Base-by-base conservation (phyloP, 257 asterid species). In the Nicotiana tabacum region DNA sequence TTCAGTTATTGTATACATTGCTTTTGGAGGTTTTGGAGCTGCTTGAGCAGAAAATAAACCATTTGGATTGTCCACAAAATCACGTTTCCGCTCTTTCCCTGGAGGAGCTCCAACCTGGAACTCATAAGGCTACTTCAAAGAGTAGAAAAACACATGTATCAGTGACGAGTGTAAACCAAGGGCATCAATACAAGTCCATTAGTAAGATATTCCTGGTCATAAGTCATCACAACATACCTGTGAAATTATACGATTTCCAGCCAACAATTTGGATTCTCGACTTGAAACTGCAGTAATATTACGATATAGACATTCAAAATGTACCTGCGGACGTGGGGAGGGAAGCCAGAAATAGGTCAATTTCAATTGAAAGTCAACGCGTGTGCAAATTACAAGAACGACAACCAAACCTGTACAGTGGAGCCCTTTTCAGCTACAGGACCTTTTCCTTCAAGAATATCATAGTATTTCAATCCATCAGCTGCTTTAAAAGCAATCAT, bases 11-110 rank as follows among this genome's bases (percentile, higher is more conserved):
- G 90, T 77, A 83, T 96, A 96, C 97, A 96, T 85, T 80, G 94
- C 98, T 82, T 88, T 93, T 3, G 99, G 99, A 88, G 99, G 99
- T 85, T 96, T 96, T 0, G 99, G 97, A 32, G 99, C 91, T 67
- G 99, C 99, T 84, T 96, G 98, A 82, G 99, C 99, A 35, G 99
- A 96, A 84, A 96, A 96, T 86, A 96, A 83, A 74, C 99, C 99
- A 65, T 96, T 96, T 60, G 98, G 92, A 82, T 88, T 96, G 88
- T 94, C 97, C 79, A 92, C 97, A 88, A 94, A 96, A 85, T 96
- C 97, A 6, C 98, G 94, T 87, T 94, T 94, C 64, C 99, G 88
- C 90, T 96, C 99, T 90, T 91, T 96, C 68, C 99, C 99, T 0
- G 99, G 96, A 32, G 89, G 30, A 27, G 96, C 93, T 81, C 98